Percentiles rank a stretch among this genome's conserved stretches.
These are phyloP conservation scores for Aspergillus ustus DNA, from an alignment of 2,329 filamentous ascomycete genomes.

Conservation along the genomic window DNA sequence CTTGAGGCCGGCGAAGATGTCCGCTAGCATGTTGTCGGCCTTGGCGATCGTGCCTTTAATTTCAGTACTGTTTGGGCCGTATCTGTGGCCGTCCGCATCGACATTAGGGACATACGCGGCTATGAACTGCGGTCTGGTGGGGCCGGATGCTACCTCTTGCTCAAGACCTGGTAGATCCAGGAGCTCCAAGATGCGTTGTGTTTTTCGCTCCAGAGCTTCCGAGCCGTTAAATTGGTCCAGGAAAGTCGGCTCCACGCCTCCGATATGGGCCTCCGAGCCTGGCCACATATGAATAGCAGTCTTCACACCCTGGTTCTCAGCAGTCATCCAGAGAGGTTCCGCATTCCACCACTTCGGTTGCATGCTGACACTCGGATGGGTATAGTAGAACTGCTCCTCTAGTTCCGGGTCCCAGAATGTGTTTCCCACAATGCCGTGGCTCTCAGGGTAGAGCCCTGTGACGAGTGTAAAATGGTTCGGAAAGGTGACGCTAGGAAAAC, in stretches of 20 bases:
- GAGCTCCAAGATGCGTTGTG: constrained; percentile 76
- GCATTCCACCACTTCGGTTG: constrained; percentile 93
- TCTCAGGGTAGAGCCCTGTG: constrained; percentile 89
- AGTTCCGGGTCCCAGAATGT: constrained; percentile 87
- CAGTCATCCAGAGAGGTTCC: constrained; percentile 92
- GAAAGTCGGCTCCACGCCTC: constrained; percentile 74
- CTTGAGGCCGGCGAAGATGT: constrained; percentile 76
- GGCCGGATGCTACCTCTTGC: constrained; percentile 53
- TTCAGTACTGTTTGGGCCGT: constrained; percentile 93
- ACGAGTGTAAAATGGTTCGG: constrained; percentile 94
- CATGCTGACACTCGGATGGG: constrained; percentile 73
- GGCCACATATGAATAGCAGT: constrained; percentile 98
- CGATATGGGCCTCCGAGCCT: constrained; percentile 86
- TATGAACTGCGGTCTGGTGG: constrained; percentile 83
- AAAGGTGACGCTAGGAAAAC: constrained; percentile 95
- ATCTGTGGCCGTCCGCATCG: constrained; percentile 82
- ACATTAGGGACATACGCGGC: constrained; percentile 94
- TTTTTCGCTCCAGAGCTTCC: constrained; percentile 76
- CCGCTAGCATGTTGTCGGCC: constrained; percentile 82
- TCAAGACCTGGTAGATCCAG: constrained; percentile 80
- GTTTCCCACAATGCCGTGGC: constrained; percentile 91
- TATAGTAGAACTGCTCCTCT: constrained; percentile 84
- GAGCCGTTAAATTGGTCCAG: constrained; percentile 83
- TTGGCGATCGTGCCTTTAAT: constrained; percentile 75
- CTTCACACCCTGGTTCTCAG: constrained; percentile 77